Evolutionary conservation across 2,329 filamentous ascomycete species (phyloP).

Genomic region (Diaporthe australafricana): DNA sequence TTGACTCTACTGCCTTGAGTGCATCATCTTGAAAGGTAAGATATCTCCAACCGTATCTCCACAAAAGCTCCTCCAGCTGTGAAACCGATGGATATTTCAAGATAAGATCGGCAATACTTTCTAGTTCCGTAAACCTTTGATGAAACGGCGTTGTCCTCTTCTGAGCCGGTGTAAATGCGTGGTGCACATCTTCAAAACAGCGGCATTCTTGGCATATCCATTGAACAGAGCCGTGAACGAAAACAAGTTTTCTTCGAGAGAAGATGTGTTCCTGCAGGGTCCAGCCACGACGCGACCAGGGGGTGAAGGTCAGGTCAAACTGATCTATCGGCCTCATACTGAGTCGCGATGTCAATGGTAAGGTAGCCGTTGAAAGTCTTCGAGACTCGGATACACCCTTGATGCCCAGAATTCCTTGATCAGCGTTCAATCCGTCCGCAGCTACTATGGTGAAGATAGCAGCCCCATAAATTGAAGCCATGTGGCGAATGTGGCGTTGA

Average conservation of each 20-base stretch:
- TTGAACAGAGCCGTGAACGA: neutral
- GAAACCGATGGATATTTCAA: neutral
- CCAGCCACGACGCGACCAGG: neutral
- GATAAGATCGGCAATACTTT: neutral
- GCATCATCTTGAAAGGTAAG: neutral
- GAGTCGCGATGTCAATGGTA: neutral
- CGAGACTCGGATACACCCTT: neutral
- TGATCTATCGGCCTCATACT: neutral
- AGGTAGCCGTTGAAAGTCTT: neutral
- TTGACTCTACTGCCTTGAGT: neutral
- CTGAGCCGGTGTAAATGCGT: neutral
- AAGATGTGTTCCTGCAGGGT: conserved; percentile 7
- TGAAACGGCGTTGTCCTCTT: neutral
- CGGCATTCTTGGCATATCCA: neutral
- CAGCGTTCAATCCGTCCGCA: neutral
- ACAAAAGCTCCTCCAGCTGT: neutral
- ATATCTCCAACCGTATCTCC: neutral
- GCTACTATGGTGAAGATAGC: neutral
- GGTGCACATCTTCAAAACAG: neutral
- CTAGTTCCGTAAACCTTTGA: neutral
- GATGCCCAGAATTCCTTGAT: neutral
- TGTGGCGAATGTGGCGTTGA: neutral
- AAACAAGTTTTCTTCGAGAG: neutral
- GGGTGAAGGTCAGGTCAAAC: neutral
- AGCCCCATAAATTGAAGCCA: neutral